Evolutionary conservation across 2,329 filamentous ascomycete species (phyloP), one percentile per base, ranked within the genome.

Genomic region (Colletotrichum sp.): DNA sequence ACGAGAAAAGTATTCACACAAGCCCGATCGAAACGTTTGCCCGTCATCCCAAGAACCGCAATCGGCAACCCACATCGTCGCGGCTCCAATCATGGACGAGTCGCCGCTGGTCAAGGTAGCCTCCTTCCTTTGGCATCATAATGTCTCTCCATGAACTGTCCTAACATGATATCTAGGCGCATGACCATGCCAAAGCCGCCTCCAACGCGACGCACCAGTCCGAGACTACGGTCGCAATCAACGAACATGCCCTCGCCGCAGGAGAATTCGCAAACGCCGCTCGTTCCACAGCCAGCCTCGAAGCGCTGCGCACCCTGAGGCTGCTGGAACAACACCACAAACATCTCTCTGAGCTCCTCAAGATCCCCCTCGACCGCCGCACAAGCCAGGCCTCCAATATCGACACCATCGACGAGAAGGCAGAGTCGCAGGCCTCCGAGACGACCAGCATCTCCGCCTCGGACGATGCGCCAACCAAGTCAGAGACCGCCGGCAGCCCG

Each of bases 321-420:
- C 90, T 99, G 4, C 92, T 99, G 74, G 95, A 98, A 84, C 90
- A 94, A 78, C 95, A 99, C 83, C 97, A 99, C 83, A 92, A 93
- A 79, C 93, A 92, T 77, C 92, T 99, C 15, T 95, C 96, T 18
- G 92, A 94, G 78, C 92, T 98, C 57, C 91, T 99, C 78, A 94
- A 94, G 81, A 91, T 94, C 58, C 93, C 94, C 48, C 86, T 88
- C 82, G 89, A 90, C 69, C 86, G 89, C 73, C 87, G 90, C 52
- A 82, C 85, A 9, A 85, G 85, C 43, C 80, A 82, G 52, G 72
- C 83, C 18, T 79, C 84, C 64, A 28, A 60, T n/a, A 16, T 24
- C 61, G 86, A 88, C 36, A 67, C 71, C 38, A 75, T 77, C 71
- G 84, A 84, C 58, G 86, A 87, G 77, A 87, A 87, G 78, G 81